Base-by-base conservation (phyloP, 345 rosid genomes). In the Salix exigua region DNA sequence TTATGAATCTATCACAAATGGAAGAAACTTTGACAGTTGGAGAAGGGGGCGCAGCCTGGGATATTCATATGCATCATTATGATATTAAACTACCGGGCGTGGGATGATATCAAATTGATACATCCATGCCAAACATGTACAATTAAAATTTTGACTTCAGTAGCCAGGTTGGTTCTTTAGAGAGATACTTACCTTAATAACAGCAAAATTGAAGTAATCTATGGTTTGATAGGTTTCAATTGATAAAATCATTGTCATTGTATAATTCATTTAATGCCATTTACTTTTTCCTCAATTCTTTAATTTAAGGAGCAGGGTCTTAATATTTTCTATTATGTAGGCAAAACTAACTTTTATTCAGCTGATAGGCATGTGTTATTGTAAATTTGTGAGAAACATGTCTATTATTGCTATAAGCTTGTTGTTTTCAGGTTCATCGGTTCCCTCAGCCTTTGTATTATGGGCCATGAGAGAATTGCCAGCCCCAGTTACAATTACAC, bases 381-480 rank as follows among this genome's bases (percentile, higher is more conserved):
- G 62, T 58, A 9, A 58, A 33, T 66, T 19, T 66, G 6, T 58
- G 28, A 58, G 63, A 5, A 18, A 37, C 35, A 30, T 64, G n/a
- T 64, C 21, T 16, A 31, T 64, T 64, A 31, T 64, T 30, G 21
- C n/a, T 64, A 17, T 2, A 64, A 38, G 12, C 19, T 68, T 68
- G 31, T 68, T 68, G 26, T 40, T 38, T 11, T 18, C 76, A 90
- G 94, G 94, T 79, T 88, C 90, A 40, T 87, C 94, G 1, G 77
- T 88, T 25, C 94, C 94, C 46, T 90, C 94, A 17, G 85, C 90
- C n/a, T 85, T 86, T 70, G 74, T 90, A 64, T 81, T 90, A 71
- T 88, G 89, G 94, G 83, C 85, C 70, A 88, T 86, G 90, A 84
- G 89, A 80, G 91, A 90, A 40, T 83, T 88, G 65, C 94, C 94